Evolutionary conservation across 2,329 filamentous ascomycete genomes (phyloP).

Genomic region (Pseudogymnoascus sp.): DNA sequence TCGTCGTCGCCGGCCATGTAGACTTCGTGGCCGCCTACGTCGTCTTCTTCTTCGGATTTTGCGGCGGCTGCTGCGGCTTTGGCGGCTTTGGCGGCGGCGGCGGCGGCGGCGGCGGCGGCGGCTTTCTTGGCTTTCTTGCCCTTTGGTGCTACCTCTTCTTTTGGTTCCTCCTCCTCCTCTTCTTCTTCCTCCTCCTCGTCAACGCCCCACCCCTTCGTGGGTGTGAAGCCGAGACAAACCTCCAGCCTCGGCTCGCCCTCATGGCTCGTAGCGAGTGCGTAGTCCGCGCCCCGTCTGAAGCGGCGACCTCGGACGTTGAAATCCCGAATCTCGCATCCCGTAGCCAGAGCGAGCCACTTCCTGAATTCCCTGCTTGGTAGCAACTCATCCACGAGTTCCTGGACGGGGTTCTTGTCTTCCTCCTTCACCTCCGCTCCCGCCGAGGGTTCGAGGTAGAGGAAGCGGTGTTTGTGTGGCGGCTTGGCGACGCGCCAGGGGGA

Average conservation of each 20-base stretch:
- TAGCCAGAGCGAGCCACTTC: conserved; percentile 81
- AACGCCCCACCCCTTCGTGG: conserved; percentile 75
- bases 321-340: conserved; percentile 62
- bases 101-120: conserved; percentile 6
- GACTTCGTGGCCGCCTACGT: conserved; percentile 71
- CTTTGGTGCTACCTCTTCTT: conserved; percentile 25
- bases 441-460: conserved; percentile 62
- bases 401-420: conserved; percentile 48
- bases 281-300: conserved; percentile 81
- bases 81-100: conserved; percentile 28
- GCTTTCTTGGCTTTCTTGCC: conserved; percentile 20
- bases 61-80: conserved; percentile 18
- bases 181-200: conserved; percentile 42
- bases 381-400: conserved; percentile 71
- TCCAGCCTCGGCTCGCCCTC: conserved; percentile 72
- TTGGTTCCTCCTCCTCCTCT: conserved; percentile 27
- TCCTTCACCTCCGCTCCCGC: conserved; percentile 21
- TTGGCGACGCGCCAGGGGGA: conserved; percentile 65
- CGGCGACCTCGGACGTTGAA: conserved; percentile 74
- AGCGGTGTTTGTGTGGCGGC: conserved; percentile 93
- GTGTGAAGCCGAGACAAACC: conserved; percentile 79
- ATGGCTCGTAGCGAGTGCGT: conserved; percentile 84
- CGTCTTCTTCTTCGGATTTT: conserved; percentile 36
- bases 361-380: conserved; percentile 80
- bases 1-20: conserved; percentile 90